Evolutionary conservation across 2,329 filamentous ascomycete genomes (phyloP).

Genomic region (Lecanicillium sp.): DNA sequence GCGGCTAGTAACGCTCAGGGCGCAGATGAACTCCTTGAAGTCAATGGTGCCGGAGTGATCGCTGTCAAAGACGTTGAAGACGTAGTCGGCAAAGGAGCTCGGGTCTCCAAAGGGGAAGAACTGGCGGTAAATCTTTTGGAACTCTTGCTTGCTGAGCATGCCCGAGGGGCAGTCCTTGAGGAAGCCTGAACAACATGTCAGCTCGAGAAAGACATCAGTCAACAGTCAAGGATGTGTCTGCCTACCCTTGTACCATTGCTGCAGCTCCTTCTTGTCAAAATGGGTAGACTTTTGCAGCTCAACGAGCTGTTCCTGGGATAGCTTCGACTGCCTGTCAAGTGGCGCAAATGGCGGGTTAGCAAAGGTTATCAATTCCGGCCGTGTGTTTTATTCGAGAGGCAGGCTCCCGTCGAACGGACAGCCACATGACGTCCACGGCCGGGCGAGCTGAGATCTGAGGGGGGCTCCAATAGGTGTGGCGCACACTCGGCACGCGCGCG

Average conservation of each 20-base stretch:
- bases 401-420: too few relatives aligned
- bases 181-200: constrained; percentile 66
- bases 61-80: constrained; percentile 98
- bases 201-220: neutral
- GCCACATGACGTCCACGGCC: too few relatives aligned
- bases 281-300: constrained; percentile 96
- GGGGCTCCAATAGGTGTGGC: too few relatives aligned
- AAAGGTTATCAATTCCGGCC: neutral
- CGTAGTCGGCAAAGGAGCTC: constrained; percentile 95
- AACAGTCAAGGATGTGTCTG: neutral
- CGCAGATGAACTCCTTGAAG: constrained; percentile 99
- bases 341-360: constrained; percentile 6
- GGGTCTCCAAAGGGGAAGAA: constrained; percentile 99
- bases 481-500: too few relatives aligned
- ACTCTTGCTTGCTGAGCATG: constrained; percentile 96
- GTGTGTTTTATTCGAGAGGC: neutral
- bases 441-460: too few relatives aligned
- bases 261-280: constrained; percentile 99
- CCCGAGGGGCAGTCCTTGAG: constrained; percentile 96
- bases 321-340: constrained; percentile 80
- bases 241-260: constrained; percentile 99
- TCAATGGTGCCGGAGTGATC: constrained; percentile 97
- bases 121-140: constrained; percentile 99
- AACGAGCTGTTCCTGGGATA: constrained; percentile 89
- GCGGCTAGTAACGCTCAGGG: constrained; percentile 89